Percentiles rank a stretch among this genome's conserved stretches.
Conservation (phyloP, 495 filamentous ascomycete genomes). For the Neurospora hispaniola region DNA sequence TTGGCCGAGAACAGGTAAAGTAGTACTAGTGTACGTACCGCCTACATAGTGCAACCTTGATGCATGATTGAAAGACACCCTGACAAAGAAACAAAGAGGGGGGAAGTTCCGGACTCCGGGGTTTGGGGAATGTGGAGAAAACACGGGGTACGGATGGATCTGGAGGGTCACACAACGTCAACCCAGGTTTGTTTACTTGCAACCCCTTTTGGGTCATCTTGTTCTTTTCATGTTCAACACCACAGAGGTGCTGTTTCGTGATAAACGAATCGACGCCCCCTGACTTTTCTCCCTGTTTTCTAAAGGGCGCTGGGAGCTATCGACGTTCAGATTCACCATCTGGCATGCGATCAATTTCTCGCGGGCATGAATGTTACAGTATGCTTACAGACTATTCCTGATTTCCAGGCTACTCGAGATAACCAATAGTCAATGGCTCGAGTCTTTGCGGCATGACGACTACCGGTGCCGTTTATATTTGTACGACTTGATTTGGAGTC, state of each 20-base stretch:
- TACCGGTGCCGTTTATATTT: not conserved
- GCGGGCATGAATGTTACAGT: too few relatives aligned
- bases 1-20: not conserved
- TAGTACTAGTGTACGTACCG: not conserved
- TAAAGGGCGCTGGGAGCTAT: too few relatives aligned
- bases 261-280: not conserved
- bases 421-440: too few relatives aligned
- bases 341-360: too few relatives aligned
- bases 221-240: not conserved
- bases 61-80: not conserved
- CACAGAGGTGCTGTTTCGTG: not conserved
- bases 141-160: not conserved
- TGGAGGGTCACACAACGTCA: too few relatives aligned
- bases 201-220: not conserved
- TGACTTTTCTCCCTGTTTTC: too few relatives aligned
- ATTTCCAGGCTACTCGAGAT: too few relatives aligned
- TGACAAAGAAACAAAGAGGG: not conserved
- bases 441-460: not conserved
- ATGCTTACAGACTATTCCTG: too few relatives aligned
- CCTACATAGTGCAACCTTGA: not conserved
- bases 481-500: not conserved
- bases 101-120: not conserved
- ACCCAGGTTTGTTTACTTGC: not conserved
- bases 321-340: too few relatives aligned
- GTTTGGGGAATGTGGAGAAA: not conserved